These are phyloP conservation scores for Metschnikowia lunata DNA, from an alignment of 805 yeast genomes.

Conservation along the genomic window DNA sequence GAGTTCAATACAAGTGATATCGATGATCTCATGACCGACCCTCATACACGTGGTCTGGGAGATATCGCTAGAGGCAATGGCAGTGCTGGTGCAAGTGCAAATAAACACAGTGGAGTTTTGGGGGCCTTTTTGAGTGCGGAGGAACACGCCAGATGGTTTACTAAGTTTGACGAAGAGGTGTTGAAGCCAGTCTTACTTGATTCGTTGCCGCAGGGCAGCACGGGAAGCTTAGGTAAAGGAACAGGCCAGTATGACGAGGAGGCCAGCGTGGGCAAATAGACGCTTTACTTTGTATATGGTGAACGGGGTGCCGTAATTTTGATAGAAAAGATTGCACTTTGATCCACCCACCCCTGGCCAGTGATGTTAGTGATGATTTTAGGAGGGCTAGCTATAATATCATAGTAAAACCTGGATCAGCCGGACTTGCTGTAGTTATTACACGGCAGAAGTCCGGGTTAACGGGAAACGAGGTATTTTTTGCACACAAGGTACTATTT, in stretches of 20 bases:
- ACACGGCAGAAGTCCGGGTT: no score
- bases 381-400: no score
- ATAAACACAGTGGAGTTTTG: constrained; percentile 27
- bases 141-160: constrained; percentile 87
- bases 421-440: no score
- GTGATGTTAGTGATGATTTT: no score
- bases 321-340: not conserved
- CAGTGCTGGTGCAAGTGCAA: constrained; percentile 3
- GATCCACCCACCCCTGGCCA: no score
- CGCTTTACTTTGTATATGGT: not conserved
- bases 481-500: no score
- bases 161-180: constrained; percentile 88
- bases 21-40: constrained; percentile 32
- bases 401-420: no score
- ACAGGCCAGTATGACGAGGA: constrained; percentile 6
- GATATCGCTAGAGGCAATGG: no score
- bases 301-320: not conserved
- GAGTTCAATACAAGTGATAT: constrained; percentile 30
- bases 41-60: not conserved
- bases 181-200: constrained; percentile 89
- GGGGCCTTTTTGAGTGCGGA: constrained; percentile 49
- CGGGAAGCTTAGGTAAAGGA: not conserved
- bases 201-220: constrained; percentile 29
- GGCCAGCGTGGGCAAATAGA: constrained; percentile 9
- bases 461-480: no score